These are phyloP conservation scores for Aspergillus puulaauensis DNA, from an alignment of 2,329 filamentous ascomycete genomes.

Conservation along the genomic window DNA sequence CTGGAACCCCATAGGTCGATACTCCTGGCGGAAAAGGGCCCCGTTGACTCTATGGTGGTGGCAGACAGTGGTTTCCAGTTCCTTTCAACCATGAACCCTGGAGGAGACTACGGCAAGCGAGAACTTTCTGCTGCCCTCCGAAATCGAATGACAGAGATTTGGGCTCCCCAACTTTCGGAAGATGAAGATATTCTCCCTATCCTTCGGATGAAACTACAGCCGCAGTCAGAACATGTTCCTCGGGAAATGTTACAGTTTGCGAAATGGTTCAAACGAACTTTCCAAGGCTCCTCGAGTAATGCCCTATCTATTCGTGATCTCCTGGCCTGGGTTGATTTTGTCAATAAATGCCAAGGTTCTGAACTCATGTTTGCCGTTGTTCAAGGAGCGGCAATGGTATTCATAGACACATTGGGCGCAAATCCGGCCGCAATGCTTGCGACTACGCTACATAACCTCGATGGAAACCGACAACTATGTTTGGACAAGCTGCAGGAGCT, in stretches of 20 bases:
- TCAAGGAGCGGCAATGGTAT: constrained; percentile 92
- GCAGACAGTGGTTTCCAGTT: constrained; percentile 86
- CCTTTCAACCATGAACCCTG: constrained; percentile 98
- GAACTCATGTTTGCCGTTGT: constrained; percentile 58
- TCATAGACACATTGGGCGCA: constrained; percentile 90
- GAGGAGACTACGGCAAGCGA: constrained; percentile 96
- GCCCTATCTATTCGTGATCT: constrained; percentile 91
- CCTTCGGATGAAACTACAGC: constrained; percentile 69
- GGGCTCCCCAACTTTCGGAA: constrained; percentile 87
- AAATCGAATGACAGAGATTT: constrained; percentile 98
- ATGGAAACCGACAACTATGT: constrained; percentile 70
- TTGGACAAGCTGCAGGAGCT: constrained; percentile 69
- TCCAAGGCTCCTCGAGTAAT: constrained; percentile 69
- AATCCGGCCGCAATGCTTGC: constrained; percentile 88
- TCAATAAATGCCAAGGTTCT: constrained; percentile 64
- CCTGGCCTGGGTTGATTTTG: constrained; percentile 88
- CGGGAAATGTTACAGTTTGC: constrained; percentile 79
- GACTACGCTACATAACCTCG: constrained; percentile 67
- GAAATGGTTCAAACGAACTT: constrained; percentile 85
- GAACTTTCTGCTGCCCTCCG: constrained; percentile 92
- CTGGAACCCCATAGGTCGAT: constrained; percentile 85
- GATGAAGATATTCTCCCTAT: constrained; percentile 86
- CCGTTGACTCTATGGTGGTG: constrained; percentile 74
- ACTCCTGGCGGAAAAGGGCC: constrained; percentile 89
- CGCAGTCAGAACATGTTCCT: constrained; percentile 58